These are phyloP conservation scores for Fusarium compactum DNA, from an alignment of 2,329 filamentous ascomycete species.

Conservation along the genomic window DNA sequence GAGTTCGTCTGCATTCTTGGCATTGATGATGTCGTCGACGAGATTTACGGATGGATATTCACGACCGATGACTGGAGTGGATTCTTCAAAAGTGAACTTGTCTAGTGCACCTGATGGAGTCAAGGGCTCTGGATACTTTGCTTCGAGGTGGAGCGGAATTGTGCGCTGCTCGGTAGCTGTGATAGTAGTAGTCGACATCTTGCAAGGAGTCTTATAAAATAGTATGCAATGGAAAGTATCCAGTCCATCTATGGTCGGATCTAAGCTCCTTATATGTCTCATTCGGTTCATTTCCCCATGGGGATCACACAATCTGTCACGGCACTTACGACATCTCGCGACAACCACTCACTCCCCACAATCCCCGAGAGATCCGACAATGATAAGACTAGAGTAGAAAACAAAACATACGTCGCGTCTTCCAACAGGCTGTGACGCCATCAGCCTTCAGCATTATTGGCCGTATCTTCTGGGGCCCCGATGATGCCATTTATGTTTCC, in stretches of 20 bases:
- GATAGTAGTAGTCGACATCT: slow-evolving; percentile 13
- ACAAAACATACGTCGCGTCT: neutral
- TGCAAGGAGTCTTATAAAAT: no score
- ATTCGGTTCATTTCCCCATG: neutral
- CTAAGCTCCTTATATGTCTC: neutral
- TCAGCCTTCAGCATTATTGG: neutral
- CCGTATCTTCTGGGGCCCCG: no score
- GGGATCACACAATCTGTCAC: slow-evolving; percentile 13
- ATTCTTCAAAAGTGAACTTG: slow-evolving; percentile 46
- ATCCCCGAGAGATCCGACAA: neutral
- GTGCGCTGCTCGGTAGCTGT: slow-evolving; percentile 14
- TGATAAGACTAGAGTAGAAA: neutral
- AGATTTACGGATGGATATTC: slow-evolving; percentile 65
- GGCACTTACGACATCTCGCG: slow-evolving; percentile 7
- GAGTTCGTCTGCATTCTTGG: slow-evolving; percentile 65
- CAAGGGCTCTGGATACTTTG: slow-evolving; percentile 14
- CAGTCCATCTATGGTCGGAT: neutral
- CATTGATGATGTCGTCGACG: slow-evolving; percentile 58
- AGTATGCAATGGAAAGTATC: neutral
- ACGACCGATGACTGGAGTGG: slow-evolving; percentile 64
- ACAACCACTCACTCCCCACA: neutral
- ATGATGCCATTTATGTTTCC: neutral
- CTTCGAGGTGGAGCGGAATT: slow-evolving; percentile 7
- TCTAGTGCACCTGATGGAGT: slow-evolving; percentile 16
- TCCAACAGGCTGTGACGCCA: neutral